Base-by-base conservation (phyloP, 768 basidiomycete species). In the Gymnopilus junonius region DNA sequence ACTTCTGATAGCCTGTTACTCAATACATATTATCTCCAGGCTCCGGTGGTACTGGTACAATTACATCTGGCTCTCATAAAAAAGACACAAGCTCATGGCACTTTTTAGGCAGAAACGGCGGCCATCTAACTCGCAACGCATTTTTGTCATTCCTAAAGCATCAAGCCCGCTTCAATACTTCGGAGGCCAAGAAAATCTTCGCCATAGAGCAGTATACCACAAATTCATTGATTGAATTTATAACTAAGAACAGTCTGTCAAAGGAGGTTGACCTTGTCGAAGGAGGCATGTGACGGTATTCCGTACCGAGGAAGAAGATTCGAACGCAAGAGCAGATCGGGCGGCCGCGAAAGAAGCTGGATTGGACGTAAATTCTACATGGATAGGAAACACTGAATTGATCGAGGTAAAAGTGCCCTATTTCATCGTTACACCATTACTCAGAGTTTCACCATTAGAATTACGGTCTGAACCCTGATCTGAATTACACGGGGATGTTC, bases 11-110 rank as follows among this genome's bases (percentile, higher is more conserved):
- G 34, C 23, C 32, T 48, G 2, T 6, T 0, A 23, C 0, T 32
- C 66, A 23, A 21, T 51, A 17, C 40, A 12, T 25, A 42, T 31
- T n/a, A 17, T 20, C 54, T 17, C 15, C 72, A 89, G 90, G 90
- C 74, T 86, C 89, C 59, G 91, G 92, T 35, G 90, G 92, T 34
- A 95, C 93, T 58, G 91, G 92, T 88, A 51, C 6, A 25, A 31
- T 25, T 67, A 56, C 40, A 34, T 48, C 56, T n/a, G 23, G 23
- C n/a, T 48, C 51, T 23, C 4, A 32, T 32, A n/a, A 12, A 45
- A 23, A 23, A 37, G 31, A 55, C 42, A 50, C 32, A 59, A 21
- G 23, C 8, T 39, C 14, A 21, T 43, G 15, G n/a, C 17, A n/a
- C 37, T 45, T 27, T n/a, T 21, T 23, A 93, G 91, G 91, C 50